Evolutionary conservation across 148 eudicot genomes (phyloP).

Genomic region (Selenicereus undatus): DNA sequence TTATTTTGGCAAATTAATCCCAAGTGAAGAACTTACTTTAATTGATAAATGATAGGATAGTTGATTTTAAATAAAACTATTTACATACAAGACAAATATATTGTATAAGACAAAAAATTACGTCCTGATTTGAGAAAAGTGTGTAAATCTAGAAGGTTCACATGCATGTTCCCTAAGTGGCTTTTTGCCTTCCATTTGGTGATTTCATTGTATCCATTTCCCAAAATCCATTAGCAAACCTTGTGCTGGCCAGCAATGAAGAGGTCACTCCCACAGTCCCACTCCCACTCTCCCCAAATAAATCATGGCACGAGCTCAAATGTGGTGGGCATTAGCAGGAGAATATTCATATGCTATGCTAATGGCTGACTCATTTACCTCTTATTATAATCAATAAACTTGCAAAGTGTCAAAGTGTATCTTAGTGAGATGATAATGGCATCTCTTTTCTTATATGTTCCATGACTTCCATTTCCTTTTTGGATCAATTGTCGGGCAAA

Average conservation of each 20-base stretch:
- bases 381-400: background rate
- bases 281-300: too few relatives aligned
- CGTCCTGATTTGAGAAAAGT: background rate
- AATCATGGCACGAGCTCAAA: background rate
- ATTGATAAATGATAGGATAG: too few relatives aligned
- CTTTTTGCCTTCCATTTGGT: background rate
- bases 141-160: background rate
- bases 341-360: background rate
- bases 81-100: too few relatives aligned
- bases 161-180: background rate
- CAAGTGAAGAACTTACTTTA: too few relatives aligned
- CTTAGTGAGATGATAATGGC: background rate
- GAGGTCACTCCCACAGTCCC: conserved; percentile 1
- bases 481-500: background rate
- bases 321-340: background rate
- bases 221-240: background rate
- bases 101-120: too few relatives aligned
- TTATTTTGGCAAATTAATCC: too few relatives aligned
- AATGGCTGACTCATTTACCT: background rate
- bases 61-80: too few relatives aligned
- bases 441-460: background rate
- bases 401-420: conserved; percentile 1
- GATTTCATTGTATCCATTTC: conserved; percentile 13
- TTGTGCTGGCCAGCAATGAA: conserved; percentile 19
- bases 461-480: background rate